Base-by-base conservation (phyloP, 208 protist genomes). In the Trypanosoma avium region DNA sequence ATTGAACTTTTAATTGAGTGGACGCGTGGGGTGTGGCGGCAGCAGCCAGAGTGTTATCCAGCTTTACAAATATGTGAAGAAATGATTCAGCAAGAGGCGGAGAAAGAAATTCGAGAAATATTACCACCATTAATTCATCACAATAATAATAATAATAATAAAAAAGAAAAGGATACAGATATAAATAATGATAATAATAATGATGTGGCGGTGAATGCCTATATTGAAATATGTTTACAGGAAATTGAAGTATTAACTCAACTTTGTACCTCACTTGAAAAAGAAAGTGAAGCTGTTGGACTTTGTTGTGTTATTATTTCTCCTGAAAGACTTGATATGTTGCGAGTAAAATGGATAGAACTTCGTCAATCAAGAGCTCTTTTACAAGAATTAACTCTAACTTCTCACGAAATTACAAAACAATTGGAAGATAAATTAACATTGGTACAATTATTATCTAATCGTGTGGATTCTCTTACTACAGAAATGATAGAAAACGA, bases 1-100 rank as follows among this genome's bases (percentile, higher is more conserved):
- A n/a, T 35, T 1, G 46, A 57, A 27, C 40, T 68, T 7, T 24
- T 79, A 30, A 50, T 57, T 17, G 73, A 78, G 63, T 81, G 73
- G 73, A 46, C 62, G 0, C 57, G 38, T 29, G 70, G 74, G 13
- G 35, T 56, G 19, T 89, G 82, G 82, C 54, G 36, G 24, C 64
- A 77, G 59, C 70, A 75, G 30, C 17, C 46, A 2, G 82, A 89
- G 50, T 75, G 72, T 47, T 40, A 49, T 2, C 43, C 42, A 1
- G 76, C 71, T 7, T 43, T 79, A 40, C 21, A 22, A 15, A 12
- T 72, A 32, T 68, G 62, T 54, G 63, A 69, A 36, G 45, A 69
- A 32, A n/a, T 77, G 27, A 27, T 71, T 5, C 17, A 24, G 4
- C 10, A 62, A 24, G 64, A 69, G 30, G 61, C 46, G 3, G 54